Percentiles rank a stretch among this genome's conserved stretches.
Evolutionary conservation across 2,329 filamentous ascomycete genomes (phyloP).

Genomic region (Pestalotiopsis fici): DNA sequence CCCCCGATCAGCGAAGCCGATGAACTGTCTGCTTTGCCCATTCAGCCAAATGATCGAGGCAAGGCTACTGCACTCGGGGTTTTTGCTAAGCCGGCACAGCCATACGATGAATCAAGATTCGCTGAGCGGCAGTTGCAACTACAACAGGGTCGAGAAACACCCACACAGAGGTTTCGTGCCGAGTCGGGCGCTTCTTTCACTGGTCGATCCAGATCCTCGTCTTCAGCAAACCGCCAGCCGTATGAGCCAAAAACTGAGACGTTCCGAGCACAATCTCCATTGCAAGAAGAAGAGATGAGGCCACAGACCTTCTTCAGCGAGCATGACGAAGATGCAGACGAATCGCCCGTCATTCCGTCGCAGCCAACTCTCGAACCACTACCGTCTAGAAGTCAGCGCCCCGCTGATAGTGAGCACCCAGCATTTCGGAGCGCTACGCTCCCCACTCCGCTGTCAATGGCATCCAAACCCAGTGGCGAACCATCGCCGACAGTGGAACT

Average conservation of each 20-base stretch:
- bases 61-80: slow-evolving; percentile 34
- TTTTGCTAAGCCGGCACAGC: slow-evolving; percentile 67
- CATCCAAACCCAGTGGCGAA: slow-evolving; percentile 29
- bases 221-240: slow-evolving; percentile 38
- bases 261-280: slow-evolving; percentile 26
- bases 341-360: slow-evolving; percentile 22
- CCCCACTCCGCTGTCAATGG: slow-evolving; percentile 42
- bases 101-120: slow-evolving; percentile 85
- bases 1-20: slow-evolving; percentile 73
- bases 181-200: slow-evolving; percentile 46
- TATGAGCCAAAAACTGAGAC: slow-evolving; percentile 29
- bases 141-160: slow-evolving; percentile 71
- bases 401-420: slow-evolving; percentile 55
- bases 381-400: slow-evolving; percentile 41
- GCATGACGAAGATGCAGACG: slow-evolving; percentile 39
- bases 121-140: slow-evolving; percentile 80
- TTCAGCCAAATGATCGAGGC: slow-evolving; percentile 72
- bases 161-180: slow-evolving; percentile 45
- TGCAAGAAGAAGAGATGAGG: slow-evolving; percentile 34
- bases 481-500: slow-evolving; percentile 25
- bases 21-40: slow-evolving; percentile 63
- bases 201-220: slow-evolving; percentile 48
- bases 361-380: slow-evolving; percentile 30
- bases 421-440: slow-evolving; percentile 49
- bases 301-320: slow-evolving; percentile 41